Base-by-base conservation (phyloP, 306 rosid species). In the Ceratonia siliqua region DNA sequence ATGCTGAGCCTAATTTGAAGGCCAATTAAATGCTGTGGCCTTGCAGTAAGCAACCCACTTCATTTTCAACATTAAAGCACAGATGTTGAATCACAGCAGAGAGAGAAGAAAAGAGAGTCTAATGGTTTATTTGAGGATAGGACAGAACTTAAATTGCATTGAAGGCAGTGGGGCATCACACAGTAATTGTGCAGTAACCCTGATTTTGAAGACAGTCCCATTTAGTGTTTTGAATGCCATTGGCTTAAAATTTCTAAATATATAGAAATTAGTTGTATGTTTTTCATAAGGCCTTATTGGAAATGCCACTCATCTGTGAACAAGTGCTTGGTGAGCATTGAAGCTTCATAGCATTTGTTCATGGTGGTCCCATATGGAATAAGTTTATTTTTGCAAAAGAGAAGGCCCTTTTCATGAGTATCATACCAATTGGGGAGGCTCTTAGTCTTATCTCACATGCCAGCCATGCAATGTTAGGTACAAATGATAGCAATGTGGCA, bases 1-100 rank as follows among this genome's bases (percentile, higher is more conserved):
- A 25, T 73, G 78, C 74, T 58, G 67, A 62, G 83, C 88, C 92
- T 85, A 83, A 88, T 77, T 73, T 85, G 84, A 76, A 83, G 85
- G 92, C 88, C 68, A 70, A 72, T 64, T 88, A 83, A 87, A 85
- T 88, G 87, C 87, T 65, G 64, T 76, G 87, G 88, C 79, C 83
- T 74, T 56, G 38, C 20, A 38, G 57, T 70, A 62, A 75, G 82
- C 87, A 78, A 62, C 64, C 61, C 78, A 71, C 79, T 63, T 81
- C 83, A 62, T 73, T 78, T 78, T 79, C 79, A 80, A 73, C 85
- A 73, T 85, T 75, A 85, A 82, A 63, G 78, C 82, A 32, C 43
- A 46, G 87, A 87, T 50, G 84, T 81, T 78, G 83, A 88, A 82
- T 77, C 71, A 58, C 20, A 35, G 43, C 14, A 4, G 36, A 64